These are phyloP conservation scores for Tuber aestivum DNA, from an alignment of 495 filamentous ascomycete genomes.

Conservation along the genomic window DNA sequence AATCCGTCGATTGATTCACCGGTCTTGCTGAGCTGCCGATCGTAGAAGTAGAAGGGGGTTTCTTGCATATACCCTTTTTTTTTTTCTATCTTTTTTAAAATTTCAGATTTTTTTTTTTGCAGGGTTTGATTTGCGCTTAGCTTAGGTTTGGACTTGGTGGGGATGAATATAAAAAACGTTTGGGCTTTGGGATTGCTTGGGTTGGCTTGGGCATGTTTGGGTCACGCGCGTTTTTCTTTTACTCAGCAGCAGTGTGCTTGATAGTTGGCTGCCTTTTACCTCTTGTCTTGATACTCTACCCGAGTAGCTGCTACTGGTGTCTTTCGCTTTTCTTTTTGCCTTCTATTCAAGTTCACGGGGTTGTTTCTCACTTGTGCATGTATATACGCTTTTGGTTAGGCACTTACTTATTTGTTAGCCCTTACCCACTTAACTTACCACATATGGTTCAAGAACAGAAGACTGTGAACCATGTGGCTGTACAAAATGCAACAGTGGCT, in stretches of 20 bases:
- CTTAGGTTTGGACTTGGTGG: background rate
- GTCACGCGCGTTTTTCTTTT: slow-evolving; percentile 13
- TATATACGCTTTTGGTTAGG: slow-evolving; percentile 6
- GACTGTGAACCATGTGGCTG: too few relatives aligned
- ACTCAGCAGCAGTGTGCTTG: slow-evolving; percentile 6
- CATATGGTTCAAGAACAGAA: too few relatives aligned
- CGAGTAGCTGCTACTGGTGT: background rate
- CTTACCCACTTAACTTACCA: background rate
- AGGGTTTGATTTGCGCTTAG: background rate
- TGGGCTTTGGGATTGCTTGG: slow-evolving; percentile 13
- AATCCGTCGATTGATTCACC: background rate
- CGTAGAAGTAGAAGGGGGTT: background rate
- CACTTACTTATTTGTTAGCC: background rate
- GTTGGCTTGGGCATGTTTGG: background rate
- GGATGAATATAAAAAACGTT: slow-evolving; percentile 15
- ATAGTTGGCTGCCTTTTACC: background rate
- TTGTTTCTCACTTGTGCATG: background rate
- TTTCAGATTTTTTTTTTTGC: slow-evolving; percentile 9
- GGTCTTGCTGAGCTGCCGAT: background rate
- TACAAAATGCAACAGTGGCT: too few relatives aligned
- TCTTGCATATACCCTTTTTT: slow-evolving; percentile 26
- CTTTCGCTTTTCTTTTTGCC: slow-evolving; percentile 7
- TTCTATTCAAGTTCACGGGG: background rate
- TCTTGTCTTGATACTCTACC: background rate
- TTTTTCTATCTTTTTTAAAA: slow-evolving; percentile 9